These are phyloP conservation scores for Tulasnella sp. DNA, from an alignment of 768 basidiomycete genomes.

Conservation along the genomic window DNA sequence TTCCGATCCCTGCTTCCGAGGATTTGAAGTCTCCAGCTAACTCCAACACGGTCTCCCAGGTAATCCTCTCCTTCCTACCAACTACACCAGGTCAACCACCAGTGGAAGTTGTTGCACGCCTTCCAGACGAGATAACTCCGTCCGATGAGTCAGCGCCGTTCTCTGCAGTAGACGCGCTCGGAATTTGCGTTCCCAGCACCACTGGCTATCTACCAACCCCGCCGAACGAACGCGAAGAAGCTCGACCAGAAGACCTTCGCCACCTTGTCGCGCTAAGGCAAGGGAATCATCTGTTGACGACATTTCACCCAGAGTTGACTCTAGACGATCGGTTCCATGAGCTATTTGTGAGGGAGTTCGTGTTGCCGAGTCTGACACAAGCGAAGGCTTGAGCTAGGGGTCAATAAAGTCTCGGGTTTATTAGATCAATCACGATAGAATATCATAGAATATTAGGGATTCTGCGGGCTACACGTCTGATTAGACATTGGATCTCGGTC, in stretches of 20 bases:
- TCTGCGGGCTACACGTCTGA: neutral
- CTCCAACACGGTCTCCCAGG: conserved; percentile 36
- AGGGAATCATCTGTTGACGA: conserved; percentile 76
- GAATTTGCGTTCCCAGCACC: conserved; percentile 28
- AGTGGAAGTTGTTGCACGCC: conserved; percentile 61
- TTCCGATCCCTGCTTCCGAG: neutral
- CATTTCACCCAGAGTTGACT: conserved; percentile 92
- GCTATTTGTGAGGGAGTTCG: conserved; percentile 75
- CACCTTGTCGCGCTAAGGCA: conserved; percentile 79
- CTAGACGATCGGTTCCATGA: conserved; percentile 84
- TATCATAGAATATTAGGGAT: neutral
- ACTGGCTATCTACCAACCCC: conserved; percentile 36
- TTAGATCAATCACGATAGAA: neutral
- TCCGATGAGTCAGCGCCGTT: neutral
- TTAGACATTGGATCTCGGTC: conserved; percentile 66
- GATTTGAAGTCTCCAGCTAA: neutral
- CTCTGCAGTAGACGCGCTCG: conserved; percentile 35
- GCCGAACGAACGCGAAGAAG: conserved; percentile 35
- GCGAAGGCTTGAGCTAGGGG: neutral
- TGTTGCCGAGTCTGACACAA: conserved; percentile 28
- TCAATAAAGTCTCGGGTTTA: neutral
- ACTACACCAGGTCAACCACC: conserved; percentile 42
- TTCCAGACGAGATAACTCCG: conserved; percentile 39
- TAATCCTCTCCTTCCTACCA: conserved; percentile 48
- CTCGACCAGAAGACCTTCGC: conserved; percentile 42